Evolutionary conservation across 495 filamentous ascomycete species (phyloP).

Genomic region (Penicillium cosmopolitanum): DNA sequence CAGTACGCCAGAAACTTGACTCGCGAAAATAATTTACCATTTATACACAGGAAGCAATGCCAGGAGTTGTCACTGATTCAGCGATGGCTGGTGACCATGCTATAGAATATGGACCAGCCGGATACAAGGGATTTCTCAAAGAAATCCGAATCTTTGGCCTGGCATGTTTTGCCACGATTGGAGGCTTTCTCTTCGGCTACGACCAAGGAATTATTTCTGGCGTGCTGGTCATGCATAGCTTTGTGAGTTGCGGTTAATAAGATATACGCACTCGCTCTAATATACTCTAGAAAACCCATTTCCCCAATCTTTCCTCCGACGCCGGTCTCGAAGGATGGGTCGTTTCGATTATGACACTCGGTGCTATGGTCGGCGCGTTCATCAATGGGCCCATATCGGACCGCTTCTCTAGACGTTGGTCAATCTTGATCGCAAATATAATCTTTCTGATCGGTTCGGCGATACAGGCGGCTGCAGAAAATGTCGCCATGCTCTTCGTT

Average conservation of each 20-base stretch:
- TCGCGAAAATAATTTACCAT: not conserved
- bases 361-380: slow-evolving; percentile 9
- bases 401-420: slow-evolving; percentile 5
- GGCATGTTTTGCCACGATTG: slow-evolving; percentile 9
- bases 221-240: slow-evolving; percentile 9
- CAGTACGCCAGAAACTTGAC: not conserved
- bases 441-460: slow-evolving; percentile 4
- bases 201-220: slow-evolving; percentile 13
- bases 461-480: slow-evolving; percentile 5
- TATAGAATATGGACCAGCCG: slow-evolving; percentile 1
- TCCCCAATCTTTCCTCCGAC: not conserved
- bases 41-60: not conserved
- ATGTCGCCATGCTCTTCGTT: slow-evolving; percentile 4
- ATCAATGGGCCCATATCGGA: slow-evolving; percentile 9
- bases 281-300: not conserved
- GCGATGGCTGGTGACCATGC: not conserved
- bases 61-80: not conserved
- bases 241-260: not conserved
- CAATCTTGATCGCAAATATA: slow-evolving; percentile 6
- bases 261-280: not conserved
- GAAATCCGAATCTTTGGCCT: slow-evolving; percentile 1
- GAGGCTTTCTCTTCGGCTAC: slow-evolving; percentile 10
- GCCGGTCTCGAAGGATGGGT: slow-evolving; percentile 7
- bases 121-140: slow-evolving; percentile 5
- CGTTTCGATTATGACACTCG: slow-evolving; percentile 7